Evolutionary conservation across 2,329 filamentous ascomycete genomes (phyloP), one percentile per base, ranked within the genome.

Genomic region (Ophiostoma tasmaniense): DNA sequence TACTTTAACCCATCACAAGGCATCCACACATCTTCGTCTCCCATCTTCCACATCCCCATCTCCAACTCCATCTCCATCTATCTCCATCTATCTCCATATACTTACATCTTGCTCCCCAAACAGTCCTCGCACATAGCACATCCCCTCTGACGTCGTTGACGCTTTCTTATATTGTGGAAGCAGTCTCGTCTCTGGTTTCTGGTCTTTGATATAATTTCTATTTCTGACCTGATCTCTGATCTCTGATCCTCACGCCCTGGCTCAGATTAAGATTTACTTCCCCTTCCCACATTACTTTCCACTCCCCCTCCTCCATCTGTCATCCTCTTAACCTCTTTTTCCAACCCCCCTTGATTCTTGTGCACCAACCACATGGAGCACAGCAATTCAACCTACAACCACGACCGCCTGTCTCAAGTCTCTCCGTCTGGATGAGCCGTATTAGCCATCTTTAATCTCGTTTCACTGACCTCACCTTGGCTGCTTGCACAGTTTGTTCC

Each of bases 61-160:
- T 30, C 28, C 17, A 30, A 35, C 61, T n/a, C 33, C 61, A 64
- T 64, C n/a, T 10, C 62, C 62, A 76, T 74, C 80, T 78, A 64
- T 64, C n/a, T 10, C 62, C 62, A 76, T 74, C 80, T 78, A 20
- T 39, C 78, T 77, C 77, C 77, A 79, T 78, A 33, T 64, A 4
- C 61, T 61, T 33, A 28, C 59, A 62, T 61, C 17, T 62, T 20
- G 13, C 13, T 64, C 33, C n/a, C 55, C 28, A 61, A 33, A 28
- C 50, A n/a, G 25, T 55, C n/a, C 52, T 59, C 52, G 22, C 52
- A 28, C 42, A 45, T 45, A 45, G 42, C 42, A 39, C 10, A 39
- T 28, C 50, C 28, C 55, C 39, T 67, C 33, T 59, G 28, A 45
- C 22, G 37, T 64, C 59, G 45, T 33, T 35, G 42, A 22, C 45